These are phyloP conservation scores for Syzygium syzygioides DNA, from an alignment of 441 rosid species.

Conservation along the genomic window DNA sequence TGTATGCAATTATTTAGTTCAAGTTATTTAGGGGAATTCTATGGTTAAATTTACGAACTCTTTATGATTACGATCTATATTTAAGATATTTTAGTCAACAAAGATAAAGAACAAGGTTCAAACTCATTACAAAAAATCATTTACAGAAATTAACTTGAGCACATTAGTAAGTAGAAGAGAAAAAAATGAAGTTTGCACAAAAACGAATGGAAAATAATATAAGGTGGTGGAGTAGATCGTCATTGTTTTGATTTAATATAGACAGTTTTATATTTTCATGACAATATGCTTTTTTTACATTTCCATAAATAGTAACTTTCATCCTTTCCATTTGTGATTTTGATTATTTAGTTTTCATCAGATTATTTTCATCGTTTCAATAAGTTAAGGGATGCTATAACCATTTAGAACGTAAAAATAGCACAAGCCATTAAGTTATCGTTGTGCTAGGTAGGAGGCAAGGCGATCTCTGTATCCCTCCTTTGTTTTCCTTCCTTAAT, in stretches of 20 bases:
- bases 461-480: not conserved
- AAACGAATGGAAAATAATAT: not conserved
- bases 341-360: not conserved
- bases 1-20: not conserved
- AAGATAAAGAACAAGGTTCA: not conserved
- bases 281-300: not conserved
- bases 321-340: not conserved
- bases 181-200: not conserved
- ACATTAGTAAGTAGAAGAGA: not conserved
- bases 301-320: not conserved
- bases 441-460: not conserved
- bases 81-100: not conserved
- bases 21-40: not conserved
- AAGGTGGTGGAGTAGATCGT: not conserved
- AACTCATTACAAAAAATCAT: not conserved
- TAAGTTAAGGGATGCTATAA: not conserved
- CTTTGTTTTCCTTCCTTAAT: not conserved
- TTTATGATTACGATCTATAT: not conserved
- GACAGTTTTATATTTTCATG: not conserved
- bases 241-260: not conserved
- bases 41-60: not conserved
- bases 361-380: not conserved
- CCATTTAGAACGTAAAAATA: not conserved
- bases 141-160: not conserved
- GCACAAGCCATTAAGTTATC: not conserved